Evolutionary conservation across 495 filamentous ascomycete genomes (phyloP), one percentile per base, ranked within the genome.

Genomic region (Annulohypoxylon nitens): DNA sequence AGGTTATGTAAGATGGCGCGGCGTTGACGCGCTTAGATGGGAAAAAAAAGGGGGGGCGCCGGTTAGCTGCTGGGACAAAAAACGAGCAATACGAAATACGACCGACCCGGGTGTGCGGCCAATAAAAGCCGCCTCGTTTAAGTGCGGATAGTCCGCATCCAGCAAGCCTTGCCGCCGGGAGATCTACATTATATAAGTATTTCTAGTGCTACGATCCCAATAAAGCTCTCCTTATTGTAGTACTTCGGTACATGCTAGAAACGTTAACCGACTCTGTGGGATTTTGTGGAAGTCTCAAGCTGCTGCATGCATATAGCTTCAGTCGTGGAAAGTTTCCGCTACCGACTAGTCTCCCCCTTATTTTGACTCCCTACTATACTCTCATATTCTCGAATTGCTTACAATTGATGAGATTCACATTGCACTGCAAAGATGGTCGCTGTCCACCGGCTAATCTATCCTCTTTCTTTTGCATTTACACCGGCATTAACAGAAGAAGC

Each of bases 11-110:
- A 47, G n/a, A 47, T 47, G 43, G 43, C 43, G 66, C 51, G 58
- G 58, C 57, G 48, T 26, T 36, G 41, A 16, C 36, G 57, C 57
- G 47, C 33, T 50, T 36, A 61, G 16, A 7, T 14, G 20, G 23
- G 23, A 30, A n/a, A 33, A 54, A 30, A 30, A 30, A 8, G 12
- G 26, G 34, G 61, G 26, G 30, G 30, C 30, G 30, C 18, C 25
- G 58, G 37, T 36, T 51, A 25, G 9, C 25, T 30, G 14, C 36
- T 18, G 4, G 6, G 30, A 3, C 26, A 30, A 3, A 64, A 65
- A 61, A 16, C 68, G 68, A 71, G 68, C 23, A 65, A 71, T 71
- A 71, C 68, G 68, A 71, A 61, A 71, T 71, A 71, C 69, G 61
- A 59, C 47, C 33, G 26, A 26, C 39, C 57, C 18, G 37, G 14